Conservation (phyloP, 768 basidiomycete genomes). For the Trametes cubensis region DNA sequence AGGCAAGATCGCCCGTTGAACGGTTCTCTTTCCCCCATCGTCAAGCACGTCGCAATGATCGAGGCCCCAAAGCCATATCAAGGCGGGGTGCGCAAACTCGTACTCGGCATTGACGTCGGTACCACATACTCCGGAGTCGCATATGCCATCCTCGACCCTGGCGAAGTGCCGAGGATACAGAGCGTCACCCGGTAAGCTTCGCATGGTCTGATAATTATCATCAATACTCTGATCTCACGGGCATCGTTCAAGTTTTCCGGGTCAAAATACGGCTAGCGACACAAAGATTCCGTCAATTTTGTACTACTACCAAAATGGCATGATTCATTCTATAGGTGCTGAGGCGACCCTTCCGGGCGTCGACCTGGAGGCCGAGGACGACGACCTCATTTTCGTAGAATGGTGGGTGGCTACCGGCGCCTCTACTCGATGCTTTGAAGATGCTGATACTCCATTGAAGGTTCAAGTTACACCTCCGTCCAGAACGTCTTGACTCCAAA, state of each 20-base stretch:
- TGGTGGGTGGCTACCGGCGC: conserved; percentile 25
- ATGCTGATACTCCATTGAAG: conserved; percentile 17
- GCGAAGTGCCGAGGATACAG: conserved; percentile 41
- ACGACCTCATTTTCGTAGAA: conserved; percentile 1
- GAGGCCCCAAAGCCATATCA: conserved; percentile 34
- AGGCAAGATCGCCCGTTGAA: too few relatives aligned
- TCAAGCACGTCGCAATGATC: background rate
- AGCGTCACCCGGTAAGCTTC: conserved; percentile 44
- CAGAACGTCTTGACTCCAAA: background rate
- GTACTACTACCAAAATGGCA: conserved; percentile 46
- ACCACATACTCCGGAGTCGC: conserved; percentile 55
- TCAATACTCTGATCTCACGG: background rate
- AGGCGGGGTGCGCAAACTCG: conserved; percentile 45
- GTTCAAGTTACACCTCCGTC: conserved; percentile 28
- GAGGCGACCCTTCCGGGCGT: conserved; percentile 36
- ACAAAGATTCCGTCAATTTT: conserved; percentile 54
- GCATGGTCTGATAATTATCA: background rate
- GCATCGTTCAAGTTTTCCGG: conserved; percentile 39
- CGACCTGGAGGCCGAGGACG: conserved; percentile 8
- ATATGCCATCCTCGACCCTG: conserved; percentile 44
- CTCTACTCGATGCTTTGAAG: background rate
- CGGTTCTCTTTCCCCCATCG: background rate
- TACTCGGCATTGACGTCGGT: conserved; percentile 56
- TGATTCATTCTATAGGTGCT: conserved; percentile 46
- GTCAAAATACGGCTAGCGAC: conserved; percentile 41